Base-by-base conservation (phyloP, 306 rosid genomes). In the Prunus davidiana region DNA sequence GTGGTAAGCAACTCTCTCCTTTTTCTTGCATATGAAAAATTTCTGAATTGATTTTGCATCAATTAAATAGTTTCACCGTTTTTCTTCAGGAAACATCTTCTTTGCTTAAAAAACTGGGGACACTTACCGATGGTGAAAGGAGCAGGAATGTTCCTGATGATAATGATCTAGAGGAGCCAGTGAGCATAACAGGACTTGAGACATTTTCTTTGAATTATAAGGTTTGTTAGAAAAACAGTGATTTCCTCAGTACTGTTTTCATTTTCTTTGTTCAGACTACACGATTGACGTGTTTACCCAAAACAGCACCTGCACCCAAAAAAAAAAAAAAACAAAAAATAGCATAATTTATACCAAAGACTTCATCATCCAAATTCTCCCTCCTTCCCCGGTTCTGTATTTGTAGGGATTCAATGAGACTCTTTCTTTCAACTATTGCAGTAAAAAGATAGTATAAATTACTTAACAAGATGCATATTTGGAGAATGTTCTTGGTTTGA, bases 121-220 rank as follows among this genome's bases (percentile, higher is more conserved):
- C 93, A 41, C 81, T 89, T 43, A 89, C 86, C 76, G 92, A 82
- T 84, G 61, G 64, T 75, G 89, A 83, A 70, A 84, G 65, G 78
- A 79, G 83, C 82, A 85, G 79, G 81, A 82, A 75, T 79, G 62
- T 73, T 74, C 79, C 81, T 38, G 85, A 74, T 80, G 73, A 64
- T 77, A 79, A 76, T 85, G 87, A 86, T 83, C 73, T 82, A 62
- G 97, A 89, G 84, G 97, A 88, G 78, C 89, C 90, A 46, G 82
- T 92, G 83, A 91, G 85, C 85, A 77, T 92, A 75, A 90, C 93
- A 54, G 86, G 96, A 62, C 98, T 95, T 56, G 96, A 90, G 79
- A 89, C 96, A 56, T 92, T 95, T 89, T 87, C 96, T 63, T 90
- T 95, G 83, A 92, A 91, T 82, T 95, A 90, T 80, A 92, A 90